phyloP scores from a whole-genome alignment of 371 early-diverging fungal species.

The Amoeboaphelidium occidentale region DNA sequence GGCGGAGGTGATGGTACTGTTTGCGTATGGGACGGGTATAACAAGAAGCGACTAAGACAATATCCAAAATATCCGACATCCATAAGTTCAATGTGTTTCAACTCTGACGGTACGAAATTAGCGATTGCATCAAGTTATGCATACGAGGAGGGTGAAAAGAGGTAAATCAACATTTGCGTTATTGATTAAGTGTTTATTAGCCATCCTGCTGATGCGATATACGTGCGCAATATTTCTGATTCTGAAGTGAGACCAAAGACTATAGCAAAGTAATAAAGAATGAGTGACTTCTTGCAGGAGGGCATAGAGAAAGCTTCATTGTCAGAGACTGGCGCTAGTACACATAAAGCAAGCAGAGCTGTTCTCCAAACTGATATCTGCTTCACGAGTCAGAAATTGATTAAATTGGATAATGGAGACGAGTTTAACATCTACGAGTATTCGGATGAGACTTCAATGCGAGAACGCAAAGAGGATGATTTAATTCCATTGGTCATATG shows the following conservation, averaged over 20 bases:
- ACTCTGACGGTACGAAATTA: constrained; percentile 39
- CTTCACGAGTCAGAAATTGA: constrained; percentile 1
- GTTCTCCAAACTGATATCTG: not conserved
- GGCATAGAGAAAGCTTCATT: constrained; percentile 77
- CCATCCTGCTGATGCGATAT: constrained; percentile 2
- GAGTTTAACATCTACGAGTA: not conserved
- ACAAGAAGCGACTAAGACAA: constrained; percentile 60
- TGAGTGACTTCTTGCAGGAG: constrained; percentile 40
- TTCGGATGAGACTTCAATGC: not conserved
- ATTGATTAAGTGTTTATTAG: constrained; percentile 1
- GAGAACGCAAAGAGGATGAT: constrained; percentile 9
- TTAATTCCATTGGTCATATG: constrained; percentile 39
- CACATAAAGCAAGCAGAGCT: not conserved
- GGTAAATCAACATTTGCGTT: not conserved
- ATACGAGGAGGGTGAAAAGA: constrained; percentile 80
- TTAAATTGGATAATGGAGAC: not conserved
- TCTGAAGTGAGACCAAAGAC: too few relatives aligned
- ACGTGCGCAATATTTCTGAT: not conserved
- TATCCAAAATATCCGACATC: constrained; percentile 59
- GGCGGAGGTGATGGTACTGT: constrained; percentile 87
- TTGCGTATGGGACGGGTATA: constrained; percentile 68
- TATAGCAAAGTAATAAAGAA: constrained; percentile 53
- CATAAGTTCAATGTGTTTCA: constrained; percentile 54
- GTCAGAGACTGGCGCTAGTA: constrained; percentile 70
- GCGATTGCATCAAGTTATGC: constrained; percentile 79